Percentiles rank a stretch among this genome's conserved stretches.
Conservation (phyloP, 192 early-diverging fungal genomes). For the Umbelopsis vinacea region DNA sequence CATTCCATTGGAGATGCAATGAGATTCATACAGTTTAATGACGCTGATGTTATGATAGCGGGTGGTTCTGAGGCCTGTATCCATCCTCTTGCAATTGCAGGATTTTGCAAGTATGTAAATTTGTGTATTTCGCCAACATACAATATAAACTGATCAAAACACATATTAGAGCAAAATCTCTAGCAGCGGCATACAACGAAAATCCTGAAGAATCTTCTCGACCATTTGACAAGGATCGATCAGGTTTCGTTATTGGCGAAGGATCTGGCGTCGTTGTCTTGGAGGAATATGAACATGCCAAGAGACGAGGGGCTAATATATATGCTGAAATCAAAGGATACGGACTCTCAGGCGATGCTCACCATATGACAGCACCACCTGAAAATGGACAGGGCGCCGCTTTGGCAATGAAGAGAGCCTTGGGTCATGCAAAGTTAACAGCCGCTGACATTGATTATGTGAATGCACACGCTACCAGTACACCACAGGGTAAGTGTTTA, state of each 20-base stretch:
- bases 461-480: conserved; percentile 95
- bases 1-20: conserved; percentile 94
- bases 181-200: conserved; percentile 83
- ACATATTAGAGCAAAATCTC: conserved; percentile 67
- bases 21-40: conserved; percentile 90
- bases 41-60: conserved; percentile 95
- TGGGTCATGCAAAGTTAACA: conserved; percentile 62
- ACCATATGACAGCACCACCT: conserved; percentile 94
- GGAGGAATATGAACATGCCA: conserved; percentile 90
- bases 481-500: conserved; percentile 65
- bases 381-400: conserved; percentile 83
- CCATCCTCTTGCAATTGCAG: conserved; percentile 85
- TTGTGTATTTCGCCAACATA: neutral
- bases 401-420: conserved; percentile 84
- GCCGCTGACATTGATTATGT: conserved; percentile 80
- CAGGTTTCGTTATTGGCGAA: conserved; percentile 95
- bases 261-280: conserved; percentile 88
- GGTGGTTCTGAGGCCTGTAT: conserved; percentile 89
- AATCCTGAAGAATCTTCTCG: conserved; percentile 78
- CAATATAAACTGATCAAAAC: neutral
- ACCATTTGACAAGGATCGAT: conserved; percentile 86
- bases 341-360: conserved; percentile 88
- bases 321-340: conserved; percentile 92
- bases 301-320: conserved; percentile 79
- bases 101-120: conserved; percentile 74